A percentile compares a stretch with the other conserved stretches of the same genome.
These are phyloP conservation scores for Lophiostoma macrostomum DNA, from an alignment of 495 filamentous ascomycete genomes.

Conservation along the genomic window DNA sequence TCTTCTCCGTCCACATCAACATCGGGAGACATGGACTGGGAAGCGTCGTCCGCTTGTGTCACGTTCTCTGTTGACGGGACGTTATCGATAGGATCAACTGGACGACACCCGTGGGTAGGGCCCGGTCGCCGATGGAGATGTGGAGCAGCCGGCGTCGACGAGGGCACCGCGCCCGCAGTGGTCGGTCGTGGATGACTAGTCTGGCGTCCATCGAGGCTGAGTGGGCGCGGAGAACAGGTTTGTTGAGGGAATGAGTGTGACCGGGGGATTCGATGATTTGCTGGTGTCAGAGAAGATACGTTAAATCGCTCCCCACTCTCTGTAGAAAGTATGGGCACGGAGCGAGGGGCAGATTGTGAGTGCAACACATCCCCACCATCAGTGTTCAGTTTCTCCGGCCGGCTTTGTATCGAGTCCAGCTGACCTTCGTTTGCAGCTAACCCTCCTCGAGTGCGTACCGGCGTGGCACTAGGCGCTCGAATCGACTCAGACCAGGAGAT, in stretches of 20 bases:
- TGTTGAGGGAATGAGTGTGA: slow-evolving; percentile 14
- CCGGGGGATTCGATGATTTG: slow-evolving; percentile 17
- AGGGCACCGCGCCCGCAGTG: not conserved
- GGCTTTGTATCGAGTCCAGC: slow-evolving; percentile 8
- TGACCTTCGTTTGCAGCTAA: slow-evolving; percentile 25
- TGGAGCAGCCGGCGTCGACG: slow-evolving; percentile 8
- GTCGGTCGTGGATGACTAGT: not conserved
- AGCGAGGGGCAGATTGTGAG: slow-evolving; percentile 1
- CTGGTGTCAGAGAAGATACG: slow-evolving; percentile 14
- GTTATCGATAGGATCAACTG: too few species aligned
- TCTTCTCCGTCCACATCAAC: too few species aligned
- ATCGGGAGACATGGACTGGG: too few species aligned
- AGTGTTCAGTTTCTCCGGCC: not conserved
- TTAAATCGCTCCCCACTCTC: slow-evolving; percentile 16
- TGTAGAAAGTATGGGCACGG: slow-evolving; percentile 3
- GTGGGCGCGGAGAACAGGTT: slow-evolving; percentile 9
- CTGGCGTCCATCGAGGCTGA: not conserved
- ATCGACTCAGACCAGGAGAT: slow-evolving; percentile 40
- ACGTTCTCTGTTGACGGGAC: too few species aligned
- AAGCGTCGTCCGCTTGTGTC: too few species aligned
- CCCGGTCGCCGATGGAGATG: too few species aligned
- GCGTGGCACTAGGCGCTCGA: slow-evolving; percentile 11
- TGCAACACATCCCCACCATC: slow-evolving; percentile 6
- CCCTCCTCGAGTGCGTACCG: slow-evolving; percentile 9
- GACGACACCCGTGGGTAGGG: too few species aligned